Conservation (phyloP, 2,329 filamentous ascomycete genomes). For the Teratosphaeria nubilosa region DNA sequence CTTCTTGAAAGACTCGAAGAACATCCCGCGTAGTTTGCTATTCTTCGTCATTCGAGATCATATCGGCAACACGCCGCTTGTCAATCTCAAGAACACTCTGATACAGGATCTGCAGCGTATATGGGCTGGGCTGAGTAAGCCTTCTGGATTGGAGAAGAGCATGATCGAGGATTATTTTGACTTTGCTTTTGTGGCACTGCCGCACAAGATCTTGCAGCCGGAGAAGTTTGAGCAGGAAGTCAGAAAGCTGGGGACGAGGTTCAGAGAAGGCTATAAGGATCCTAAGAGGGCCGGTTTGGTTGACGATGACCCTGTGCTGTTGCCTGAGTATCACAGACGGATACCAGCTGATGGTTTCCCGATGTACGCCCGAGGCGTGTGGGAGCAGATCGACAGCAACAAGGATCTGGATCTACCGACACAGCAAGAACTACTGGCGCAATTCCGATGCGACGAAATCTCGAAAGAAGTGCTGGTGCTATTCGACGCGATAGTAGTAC, state of each 20-base stretch:
- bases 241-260: slow-evolving; percentile 67
- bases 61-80: slow-evolving; percentile 79
- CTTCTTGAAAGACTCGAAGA: slow-evolving; percentile 92
- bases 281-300: slow-evolving; percentile 50
- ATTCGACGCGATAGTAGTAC: slow-evolving; percentile 73
- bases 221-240: slow-evolving; percentile 81
- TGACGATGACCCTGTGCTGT: slow-evolving; percentile 72
- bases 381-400: slow-evolving; percentile 98
- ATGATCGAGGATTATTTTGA: slow-evolving; percentile 96
- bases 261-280: slow-evolving; percentile 69
- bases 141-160: slow-evolving; percentile 74
- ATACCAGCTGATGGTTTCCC: slow-evolving; percentile 98
- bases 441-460: slow-evolving; percentile 97
- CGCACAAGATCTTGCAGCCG: slow-evolving; percentile 92
- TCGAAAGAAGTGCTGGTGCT: slow-evolving; percentile 72
- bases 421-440: slow-evolving; percentile 90
- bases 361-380: slow-evolving; percentile 83
- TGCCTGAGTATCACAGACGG: slow-evolving; percentile 87
- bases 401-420: slow-evolving; percentile 95
- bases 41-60: slow-evolving; percentile 99
- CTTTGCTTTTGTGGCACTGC: slow-evolving; percentile 89
- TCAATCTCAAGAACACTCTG: slow-evolving; percentile 81
- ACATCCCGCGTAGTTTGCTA: slow-evolving; percentile 77
- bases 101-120: slow-evolving; percentile 85
- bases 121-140: slow-evolving; percentile 89